Base-by-base conservation (phyloP, 495 filamentous ascomycete species). In the Penicillium cosmopolitanum region DNA sequence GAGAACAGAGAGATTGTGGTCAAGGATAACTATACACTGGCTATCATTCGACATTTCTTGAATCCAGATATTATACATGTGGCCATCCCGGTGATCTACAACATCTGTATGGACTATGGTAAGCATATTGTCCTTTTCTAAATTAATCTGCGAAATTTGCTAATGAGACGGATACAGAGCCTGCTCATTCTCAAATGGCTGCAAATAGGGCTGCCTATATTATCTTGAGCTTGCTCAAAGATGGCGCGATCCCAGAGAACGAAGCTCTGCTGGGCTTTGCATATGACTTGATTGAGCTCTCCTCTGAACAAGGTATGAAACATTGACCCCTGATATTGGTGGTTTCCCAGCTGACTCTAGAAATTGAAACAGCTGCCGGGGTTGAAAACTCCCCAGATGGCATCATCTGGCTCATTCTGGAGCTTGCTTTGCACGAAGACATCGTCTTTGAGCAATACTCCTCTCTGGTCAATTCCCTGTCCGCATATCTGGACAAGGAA, bases 51-150 rank as follows among this genome's bases (percentile, higher is more conserved):
- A 19, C 69, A 80, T 50, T 68, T 89, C 28, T 68, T 78, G 18
- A 72, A 80, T 23, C 69, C 81, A 2, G 77, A 84, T 3, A 69
- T 83, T 6, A 60, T 86, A 11, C 69, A 80, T 31, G 80, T 92
- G 43, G 83, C 82, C 15, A 79, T 90, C 50, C 84, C 86, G 53
- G 89, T 91, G 44, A 71, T 92, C 18, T 87, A 82, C 68, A 95
- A 95, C 60, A 81, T 91, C 55, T 86, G 86, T 64, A 79, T 90
- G 56, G 90, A 92, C 64, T 91, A 84, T 69, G 86, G 90, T 93
- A 74, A 53, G 56, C 42, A 21, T 6, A n/a, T n/a, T 42, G 6
- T 19, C 19, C 15, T 28, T 6, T 51, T 21, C 12, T 21, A 2
- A 53, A 19, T 19, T 18, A 21, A 12, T 40, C n/a, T 28, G 40